A percentile compares a stretch with the other conserved stretches of the same genome.
phyloP scores from a whole-genome alignment of 495 filamentous ascomycete genomes.

The Jackrogersella minutella region DNA sequence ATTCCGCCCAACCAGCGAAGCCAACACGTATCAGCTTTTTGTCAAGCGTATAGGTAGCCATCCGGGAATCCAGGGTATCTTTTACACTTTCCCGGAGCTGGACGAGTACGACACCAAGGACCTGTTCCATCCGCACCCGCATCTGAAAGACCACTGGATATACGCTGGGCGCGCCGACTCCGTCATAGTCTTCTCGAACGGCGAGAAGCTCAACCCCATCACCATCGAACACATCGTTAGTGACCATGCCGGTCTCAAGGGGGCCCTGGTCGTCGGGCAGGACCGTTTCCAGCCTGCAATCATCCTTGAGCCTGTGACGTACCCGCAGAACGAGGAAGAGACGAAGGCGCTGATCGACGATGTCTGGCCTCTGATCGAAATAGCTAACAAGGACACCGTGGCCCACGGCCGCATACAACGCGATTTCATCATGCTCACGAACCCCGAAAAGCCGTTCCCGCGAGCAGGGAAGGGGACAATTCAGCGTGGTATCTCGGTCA shows the following conservation, averaged over 20 bases:
- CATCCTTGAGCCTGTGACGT: constrained; percentile 56
- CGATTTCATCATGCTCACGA: constrained; percentile 52
- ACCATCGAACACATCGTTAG: constrained; percentile 59
- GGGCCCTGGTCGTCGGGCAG: constrained; percentile 60
- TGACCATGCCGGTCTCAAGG: constrained; percentile 53
- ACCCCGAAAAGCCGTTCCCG: constrained; percentile 59
- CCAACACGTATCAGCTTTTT: constrained; percentile 60
- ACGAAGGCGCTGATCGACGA: constrained; percentile 45
- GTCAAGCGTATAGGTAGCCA: constrained; percentile 51
- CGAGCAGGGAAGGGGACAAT: constrained; percentile 65
- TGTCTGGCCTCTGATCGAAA: constrained; percentile 51
- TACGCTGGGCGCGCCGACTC: constrained; percentile 65
- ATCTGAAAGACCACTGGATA: constrained; percentile 56
- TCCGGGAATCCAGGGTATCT: constrained; percentile 54
- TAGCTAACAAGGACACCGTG: constrained; percentile 57
- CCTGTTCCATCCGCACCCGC: constrained; percentile 62
- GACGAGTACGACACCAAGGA: constrained; percentile 64
- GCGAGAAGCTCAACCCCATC: constrained; percentile 69
- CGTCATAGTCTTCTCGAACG: constrained; percentile 69
- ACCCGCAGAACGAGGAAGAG: constrained; percentile 41
- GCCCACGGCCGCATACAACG: constrained; percentile 55
- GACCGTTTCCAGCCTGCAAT: constrained; percentile 60
- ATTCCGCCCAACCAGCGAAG: constrained; percentile 51
- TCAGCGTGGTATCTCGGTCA: constrained; percentile 52
- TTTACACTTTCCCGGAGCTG: constrained; percentile 60